Evolutionary conservation across 202 grass and related monocot genomes (phyloP).

Genomic region (Panicum hallii): DNA sequence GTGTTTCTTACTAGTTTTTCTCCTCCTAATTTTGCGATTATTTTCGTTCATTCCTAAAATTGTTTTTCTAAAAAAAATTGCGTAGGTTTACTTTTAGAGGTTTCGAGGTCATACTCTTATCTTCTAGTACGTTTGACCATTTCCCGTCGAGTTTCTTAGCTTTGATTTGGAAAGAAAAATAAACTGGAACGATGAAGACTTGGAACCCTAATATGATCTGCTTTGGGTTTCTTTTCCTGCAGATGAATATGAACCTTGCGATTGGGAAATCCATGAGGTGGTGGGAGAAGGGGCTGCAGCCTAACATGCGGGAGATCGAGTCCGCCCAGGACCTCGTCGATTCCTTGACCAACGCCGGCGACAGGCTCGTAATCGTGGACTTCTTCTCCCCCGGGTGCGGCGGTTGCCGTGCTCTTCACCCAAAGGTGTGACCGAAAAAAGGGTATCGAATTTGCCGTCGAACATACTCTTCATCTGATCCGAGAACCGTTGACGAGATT

Average conservation of each 20-base stretch:
- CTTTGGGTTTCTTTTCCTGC: not conserved
- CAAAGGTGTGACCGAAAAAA: constrained; percentile 64
- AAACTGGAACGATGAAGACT: not conserved
- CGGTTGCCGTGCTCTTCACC: constrained; percentile 87
- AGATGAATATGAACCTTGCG: constrained; percentile 84
- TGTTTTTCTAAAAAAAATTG: not conserved
- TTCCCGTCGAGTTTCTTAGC: not conserved
- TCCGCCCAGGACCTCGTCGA: constrained; percentile 84
- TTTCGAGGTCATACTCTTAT: not conserved
- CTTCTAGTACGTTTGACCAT: constrained; percentile 6
- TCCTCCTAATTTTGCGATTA: too few relatives aligned
- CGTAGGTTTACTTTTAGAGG: not conserved
- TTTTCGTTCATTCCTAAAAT: not conserved
- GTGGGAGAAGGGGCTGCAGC: constrained; percentile 84
- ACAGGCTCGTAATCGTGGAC: constrained; percentile 80
- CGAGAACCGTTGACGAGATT: not conserved
- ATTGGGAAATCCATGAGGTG: constrained; percentile 69
- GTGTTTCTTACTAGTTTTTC: not conserved
- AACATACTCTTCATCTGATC: not conserved
- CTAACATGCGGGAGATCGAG: constrained; percentile 90
- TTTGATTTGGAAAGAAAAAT: not conserved
- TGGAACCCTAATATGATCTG: constrained; percentile 20
- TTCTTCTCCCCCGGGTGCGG: constrained; percentile 92
- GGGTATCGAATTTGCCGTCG: not conserved
- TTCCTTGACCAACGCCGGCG: constrained; percentile 70